Evolutionary conservation across 2,329 filamentous ascomycete genomes (phyloP).

Genomic region (Ampelomyces quisqualis): DNA sequence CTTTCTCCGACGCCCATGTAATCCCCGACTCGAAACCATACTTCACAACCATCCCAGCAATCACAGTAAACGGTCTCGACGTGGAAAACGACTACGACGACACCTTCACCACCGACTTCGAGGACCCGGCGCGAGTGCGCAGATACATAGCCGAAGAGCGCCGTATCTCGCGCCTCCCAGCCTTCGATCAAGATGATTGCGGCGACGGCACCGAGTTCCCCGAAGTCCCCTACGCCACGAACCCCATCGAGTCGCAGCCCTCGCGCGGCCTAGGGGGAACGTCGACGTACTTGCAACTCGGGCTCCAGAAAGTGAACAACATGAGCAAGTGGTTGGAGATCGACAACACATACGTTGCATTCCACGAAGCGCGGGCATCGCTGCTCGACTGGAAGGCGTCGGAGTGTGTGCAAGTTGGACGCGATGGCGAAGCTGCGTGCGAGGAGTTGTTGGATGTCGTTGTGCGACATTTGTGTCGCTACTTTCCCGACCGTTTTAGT

Average conservation of each 20-base stretch:
- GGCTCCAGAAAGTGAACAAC: slow-evolving; percentile 49
- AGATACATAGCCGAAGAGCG: slow-evolving; percentile 21
- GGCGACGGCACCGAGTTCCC: slow-evolving; percentile 33
- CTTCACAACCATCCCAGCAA: slow-evolving; percentile 1
- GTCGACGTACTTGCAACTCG: slow-evolving; percentile 31
- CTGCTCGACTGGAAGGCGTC: slow-evolving; percentile 44
- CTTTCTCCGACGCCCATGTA: background rate
- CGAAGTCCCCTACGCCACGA: slow-evolving; percentile 16
- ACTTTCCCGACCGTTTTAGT: slow-evolving; percentile 49
- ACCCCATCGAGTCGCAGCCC: slow-evolving; percentile 6
- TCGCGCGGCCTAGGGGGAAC: background rate
- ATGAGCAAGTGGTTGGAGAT: slow-evolving; percentile 52
- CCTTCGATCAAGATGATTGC: slow-evolving; percentile 35
- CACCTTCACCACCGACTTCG: slow-evolving; percentile 1
- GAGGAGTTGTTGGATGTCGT: slow-evolving; percentile 52
- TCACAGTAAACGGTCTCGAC: slow-evolving; percentile 11
- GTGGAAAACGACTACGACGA: slow-evolving; percentile 3
- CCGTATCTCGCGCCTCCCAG: slow-evolving; percentile 26
- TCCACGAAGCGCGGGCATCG: slow-evolving; percentile 46
- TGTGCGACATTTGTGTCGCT: slow-evolving; percentile 45
- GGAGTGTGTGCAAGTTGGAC: slow-evolving; percentile 50
- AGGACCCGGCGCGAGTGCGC: slow-evolving; percentile 8
- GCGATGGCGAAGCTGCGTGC: slow-evolving; percentile 49
- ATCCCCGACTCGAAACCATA: background rate
- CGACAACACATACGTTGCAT: slow-evolving; percentile 49